A percentile compares a stretch with the other conserved stretches of the same genome.
These are phyloP conservation scores for Ascoidea asiatica DNA, from an alignment of 805 yeast genomes.

Conservation along the genomic window DNA sequence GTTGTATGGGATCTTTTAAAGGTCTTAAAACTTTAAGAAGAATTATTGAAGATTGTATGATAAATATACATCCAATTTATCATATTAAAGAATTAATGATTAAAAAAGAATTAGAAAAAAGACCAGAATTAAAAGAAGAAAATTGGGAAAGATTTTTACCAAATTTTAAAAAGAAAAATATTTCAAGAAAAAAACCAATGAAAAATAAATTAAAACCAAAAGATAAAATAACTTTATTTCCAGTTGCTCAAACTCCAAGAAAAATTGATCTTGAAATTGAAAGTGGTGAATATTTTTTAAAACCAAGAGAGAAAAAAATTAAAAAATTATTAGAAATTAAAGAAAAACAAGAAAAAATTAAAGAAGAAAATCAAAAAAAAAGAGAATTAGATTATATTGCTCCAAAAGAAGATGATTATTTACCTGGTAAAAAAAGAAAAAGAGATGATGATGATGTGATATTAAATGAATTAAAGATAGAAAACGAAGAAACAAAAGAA, in stretches of 20 bases:
- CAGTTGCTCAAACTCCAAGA: conserved; percentile 94
- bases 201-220: conserved; percentile 42
- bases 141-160: conserved; percentile 97
- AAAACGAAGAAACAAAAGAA: conserved; percentile 15
- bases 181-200: conserved; percentile 82
- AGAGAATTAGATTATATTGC: conserved; percentile 72
- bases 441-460: conserved; percentile 18
- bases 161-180: conserved; percentile 90
- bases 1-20: conserved; percentile 92
- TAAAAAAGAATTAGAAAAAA: conserved; percentile 85
- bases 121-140: conserved; percentile 89
- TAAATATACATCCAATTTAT: conserved; percentile 92
- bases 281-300: conserved; percentile 95
- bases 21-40: conserved; percentile 88
- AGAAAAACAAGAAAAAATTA: conserved; percentile 61
- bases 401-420: conserved; percentile 61
- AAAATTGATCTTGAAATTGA: conserved; percentile 95
- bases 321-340: conserved; percentile 64
- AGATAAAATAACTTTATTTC: conserved; percentile 86
- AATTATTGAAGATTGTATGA: conserved; percentile 96
- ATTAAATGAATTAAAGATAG: conserved; percentile 15
- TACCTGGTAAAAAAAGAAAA: conserved; percentile 24
- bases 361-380: conserved; percentile 51
- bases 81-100: conserved; percentile 96
- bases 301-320: conserved; percentile 66